Conservation (phyloP, 192 early-diverging fungal species). For the Podila epigama region DNA sequence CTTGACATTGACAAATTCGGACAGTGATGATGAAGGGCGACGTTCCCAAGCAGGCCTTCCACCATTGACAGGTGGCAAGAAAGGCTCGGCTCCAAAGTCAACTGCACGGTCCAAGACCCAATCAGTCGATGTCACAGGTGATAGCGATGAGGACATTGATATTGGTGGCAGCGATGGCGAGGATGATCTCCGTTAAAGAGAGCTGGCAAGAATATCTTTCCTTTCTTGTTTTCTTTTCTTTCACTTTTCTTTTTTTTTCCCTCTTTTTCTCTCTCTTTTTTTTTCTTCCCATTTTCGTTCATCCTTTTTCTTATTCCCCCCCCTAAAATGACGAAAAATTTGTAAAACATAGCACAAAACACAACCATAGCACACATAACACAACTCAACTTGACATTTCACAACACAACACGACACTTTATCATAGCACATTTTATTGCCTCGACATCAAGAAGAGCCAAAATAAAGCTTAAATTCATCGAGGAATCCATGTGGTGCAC, state of each 20-base stretch:
- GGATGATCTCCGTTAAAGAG: conserved; percentile 57
- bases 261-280: background rate
- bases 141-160: conserved; percentile 62
- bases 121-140: conserved; percentile 38
- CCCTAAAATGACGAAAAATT: no score
- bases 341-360: no score
- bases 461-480: no score
- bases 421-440: no score
- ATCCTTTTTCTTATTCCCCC: background rate
- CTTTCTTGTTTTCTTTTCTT: background rate
- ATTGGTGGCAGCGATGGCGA: conserved; percentile 64
- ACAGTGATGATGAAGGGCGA: conserved; percentile 25
- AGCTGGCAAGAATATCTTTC: background rate
- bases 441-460: no score
- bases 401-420: no score
- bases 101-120: conserved; percentile 1
- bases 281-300: background rate
- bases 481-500: no score
- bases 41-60: background rate
- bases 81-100: background rate
- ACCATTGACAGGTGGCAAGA: conserved; percentile 7
- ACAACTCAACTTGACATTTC: no score
- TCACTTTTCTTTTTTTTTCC: background rate
- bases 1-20: background rate
- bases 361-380: background rate